Evolutionary conservation across 2,329 filamentous ascomycete species (phyloP).

Genomic region (Chaetomium globosum): DNA sequence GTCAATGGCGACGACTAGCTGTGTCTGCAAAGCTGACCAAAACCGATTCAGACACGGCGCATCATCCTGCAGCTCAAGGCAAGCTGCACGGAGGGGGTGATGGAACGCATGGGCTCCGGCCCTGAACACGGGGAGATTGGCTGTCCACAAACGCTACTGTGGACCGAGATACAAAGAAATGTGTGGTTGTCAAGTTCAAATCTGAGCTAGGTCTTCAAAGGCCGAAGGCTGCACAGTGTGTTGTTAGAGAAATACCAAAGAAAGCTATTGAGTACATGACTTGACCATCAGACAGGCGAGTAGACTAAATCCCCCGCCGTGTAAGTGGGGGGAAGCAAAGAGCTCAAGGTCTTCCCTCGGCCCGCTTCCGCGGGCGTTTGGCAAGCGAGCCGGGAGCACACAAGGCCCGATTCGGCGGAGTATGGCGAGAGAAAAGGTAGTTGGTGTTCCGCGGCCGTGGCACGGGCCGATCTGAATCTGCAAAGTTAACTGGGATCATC

Average conservation of each 20-base stretch:
- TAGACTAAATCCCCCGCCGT: background rate
- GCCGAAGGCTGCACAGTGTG: background rate
- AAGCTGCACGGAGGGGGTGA: slow-evolving; percentile 2
- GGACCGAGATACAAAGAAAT: slow-evolving; percentile 1
- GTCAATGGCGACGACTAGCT: slow-evolving; percentile 16
- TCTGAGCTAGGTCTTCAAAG: background rate
- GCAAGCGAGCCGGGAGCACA: background rate
- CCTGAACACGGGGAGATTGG: background rate
- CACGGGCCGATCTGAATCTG: slow-evolving; percentile 19
- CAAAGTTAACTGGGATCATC: slow-evolving; percentile 7
- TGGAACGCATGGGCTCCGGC: background rate
- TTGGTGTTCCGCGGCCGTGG: slow-evolving; percentile 9
- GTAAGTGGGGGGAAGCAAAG: background rate
- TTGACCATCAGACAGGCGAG: background rate
- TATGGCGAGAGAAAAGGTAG: background rate
- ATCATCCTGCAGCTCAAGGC: slow-evolving; percentile 21
- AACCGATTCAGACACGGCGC: slow-evolving; percentile 2
- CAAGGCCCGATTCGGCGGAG: background rate
- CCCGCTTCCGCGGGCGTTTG: slow-evolving; percentile 21
- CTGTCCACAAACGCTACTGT: slow-evolving; percentile 5
- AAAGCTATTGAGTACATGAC: background rate
- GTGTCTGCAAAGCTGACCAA: slow-evolving; percentile 10
- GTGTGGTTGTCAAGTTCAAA: background rate
- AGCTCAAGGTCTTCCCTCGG: slow-evolving; percentile 18
- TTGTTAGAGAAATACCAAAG: background rate